phyloP scores from a whole-genome alignment of 306 rosid species.

The Lathyrus oleraceus region DNA sequence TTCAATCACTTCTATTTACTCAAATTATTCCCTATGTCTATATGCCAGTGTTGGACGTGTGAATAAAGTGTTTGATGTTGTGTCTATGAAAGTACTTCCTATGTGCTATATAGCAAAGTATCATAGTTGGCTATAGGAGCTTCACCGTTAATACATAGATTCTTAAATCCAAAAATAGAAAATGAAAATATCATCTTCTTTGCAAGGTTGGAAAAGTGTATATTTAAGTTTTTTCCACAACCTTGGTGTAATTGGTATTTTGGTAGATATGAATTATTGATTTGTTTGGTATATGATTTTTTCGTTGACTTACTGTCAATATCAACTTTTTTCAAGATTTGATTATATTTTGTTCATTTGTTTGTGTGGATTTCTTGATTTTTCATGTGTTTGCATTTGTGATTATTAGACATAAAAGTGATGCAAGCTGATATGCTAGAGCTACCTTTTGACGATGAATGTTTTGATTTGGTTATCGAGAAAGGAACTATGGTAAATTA shows the following conservation, averaged over 20 bases:
- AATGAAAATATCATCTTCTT: neutral
- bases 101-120: no score
- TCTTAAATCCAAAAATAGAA: neutral
- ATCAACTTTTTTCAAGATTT: neutral
- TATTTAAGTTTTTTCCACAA: neutral
- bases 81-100: neutral
- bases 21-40: no score
- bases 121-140: neutral
- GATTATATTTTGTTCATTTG: constrained; percentile 1
- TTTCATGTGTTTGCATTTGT: constrained; percentile 30
- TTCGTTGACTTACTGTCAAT: neutral
- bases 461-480: constrained; percentile 90
- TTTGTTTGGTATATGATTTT: neutral
- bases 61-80: no score
- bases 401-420: constrained; percentile 74
- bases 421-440: constrained; percentile 95
- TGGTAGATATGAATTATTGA: constrained; percentile 20
- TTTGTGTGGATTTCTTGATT: neutral
- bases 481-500: constrained; percentile 90
- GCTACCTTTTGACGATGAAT: constrained; percentile 75
- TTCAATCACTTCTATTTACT: neutral
- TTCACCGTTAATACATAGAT: neutral
- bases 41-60: no score
- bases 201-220: neutral
- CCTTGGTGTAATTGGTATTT: neutral